Percentiles rank a stretch among this genome's conserved stretches.
These are phyloP conservation scores for Delonix regia DNA, from an alignment of 306 rosid genomes.

Conservation along the genomic window DNA sequence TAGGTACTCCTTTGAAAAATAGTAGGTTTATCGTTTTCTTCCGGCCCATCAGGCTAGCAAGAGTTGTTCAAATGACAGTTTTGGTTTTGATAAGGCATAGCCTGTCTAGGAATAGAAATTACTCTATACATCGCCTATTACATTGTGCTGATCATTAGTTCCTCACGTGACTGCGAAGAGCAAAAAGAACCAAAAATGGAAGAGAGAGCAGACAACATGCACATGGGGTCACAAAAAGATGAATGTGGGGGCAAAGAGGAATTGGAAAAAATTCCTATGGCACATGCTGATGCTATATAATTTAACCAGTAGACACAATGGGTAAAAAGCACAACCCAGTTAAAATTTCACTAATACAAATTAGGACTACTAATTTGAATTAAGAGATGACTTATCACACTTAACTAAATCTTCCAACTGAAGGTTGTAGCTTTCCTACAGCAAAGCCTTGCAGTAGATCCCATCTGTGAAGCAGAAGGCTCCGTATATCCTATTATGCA, in stretches of 20 bases:
- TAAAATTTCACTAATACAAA: slow-evolving; percentile 50
- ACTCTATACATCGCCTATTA: slow-evolving; percentile 24
- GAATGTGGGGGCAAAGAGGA: slow-evolving; percentile 9
- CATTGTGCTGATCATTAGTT: slow-evolving; percentile 18
- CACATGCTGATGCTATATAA: slow-evolving; percentile 45
- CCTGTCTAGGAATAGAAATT: slow-evolving; percentile 14
- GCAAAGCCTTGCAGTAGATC: slow-evolving; percentile 18
- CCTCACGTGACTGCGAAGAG: slow-evolving; percentile 35
- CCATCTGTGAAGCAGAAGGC: slow-evolving; percentile 40
- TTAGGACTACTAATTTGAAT: slow-evolving; percentile 36
- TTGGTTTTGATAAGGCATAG: slow-evolving; percentile 10
- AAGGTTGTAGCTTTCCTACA: slow-evolving; percentile 43
- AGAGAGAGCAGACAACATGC: slow-evolving; percentile 21
- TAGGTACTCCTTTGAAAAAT: no score
- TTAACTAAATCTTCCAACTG: slow-evolving; percentile 30
- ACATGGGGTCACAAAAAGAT: slow-evolving; percentile 35
- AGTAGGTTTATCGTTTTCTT: background rate
- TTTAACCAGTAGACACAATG: slow-evolving; percentile 37
- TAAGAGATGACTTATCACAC: slow-evolving; percentile 15
- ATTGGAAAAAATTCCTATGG: slow-evolving; percentile 35
- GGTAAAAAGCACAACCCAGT: slow-evolving; percentile 47
- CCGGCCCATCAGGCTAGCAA: background rate
- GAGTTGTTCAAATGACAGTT: background rate
- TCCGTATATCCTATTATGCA: slow-evolving; percentile 46
- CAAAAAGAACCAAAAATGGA: background rate